These are phyloP conservation scores for Cryptosporidium xiaoi DNA, from an alignment of 169 alveolate species.

Conservation along the genomic window DNA sequence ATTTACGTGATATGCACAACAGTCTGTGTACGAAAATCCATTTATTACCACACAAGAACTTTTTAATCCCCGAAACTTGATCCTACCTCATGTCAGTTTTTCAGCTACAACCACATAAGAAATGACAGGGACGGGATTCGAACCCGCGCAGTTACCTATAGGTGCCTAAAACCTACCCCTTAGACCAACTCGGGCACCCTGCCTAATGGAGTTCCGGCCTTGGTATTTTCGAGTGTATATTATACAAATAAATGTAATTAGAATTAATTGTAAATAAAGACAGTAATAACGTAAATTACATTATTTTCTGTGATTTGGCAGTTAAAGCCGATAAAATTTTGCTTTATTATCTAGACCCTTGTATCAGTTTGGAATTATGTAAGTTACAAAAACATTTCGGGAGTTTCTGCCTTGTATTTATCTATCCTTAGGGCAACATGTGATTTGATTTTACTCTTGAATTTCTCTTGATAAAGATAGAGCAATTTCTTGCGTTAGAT, in stretches of 20 bases:
- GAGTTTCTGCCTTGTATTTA: too few relatives aligned
- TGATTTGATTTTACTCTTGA: background rate
- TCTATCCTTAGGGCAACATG: too few relatives aligned
- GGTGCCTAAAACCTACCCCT: conserved; percentile 78
- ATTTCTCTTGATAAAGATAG: background rate
- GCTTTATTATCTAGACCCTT: background rate
- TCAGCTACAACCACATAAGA: background rate
- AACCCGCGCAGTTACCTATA: conserved; percentile 77
- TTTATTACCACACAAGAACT: too few relatives aligned
- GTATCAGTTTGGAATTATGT: too few relatives aligned
- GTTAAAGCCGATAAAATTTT: background rate
- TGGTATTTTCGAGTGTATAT: background rate
- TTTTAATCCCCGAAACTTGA: too few relatives aligned
- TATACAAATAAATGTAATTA: background rate
- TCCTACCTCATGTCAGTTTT: too few relatives aligned
- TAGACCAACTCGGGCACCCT: conserved; percentile 78
- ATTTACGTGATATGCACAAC: too few relatives aligned
- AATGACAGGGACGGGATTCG: conserved; percentile 77
- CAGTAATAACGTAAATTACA: too few relatives aligned
- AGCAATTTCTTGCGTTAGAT: conserved; percentile 28
- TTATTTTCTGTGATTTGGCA: too few relatives aligned
- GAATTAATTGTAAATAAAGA: too few relatives aligned
- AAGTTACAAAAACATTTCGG: too few relatives aligned
- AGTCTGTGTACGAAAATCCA: too few relatives aligned
- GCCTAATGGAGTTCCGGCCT: conserved; percentile 12